Percentiles rank a stretch among this genome's conserved stretches.
Evolutionary conservation across 345 rosid species (phyloP).

Genomic region (Euclidium syriacum): DNA sequence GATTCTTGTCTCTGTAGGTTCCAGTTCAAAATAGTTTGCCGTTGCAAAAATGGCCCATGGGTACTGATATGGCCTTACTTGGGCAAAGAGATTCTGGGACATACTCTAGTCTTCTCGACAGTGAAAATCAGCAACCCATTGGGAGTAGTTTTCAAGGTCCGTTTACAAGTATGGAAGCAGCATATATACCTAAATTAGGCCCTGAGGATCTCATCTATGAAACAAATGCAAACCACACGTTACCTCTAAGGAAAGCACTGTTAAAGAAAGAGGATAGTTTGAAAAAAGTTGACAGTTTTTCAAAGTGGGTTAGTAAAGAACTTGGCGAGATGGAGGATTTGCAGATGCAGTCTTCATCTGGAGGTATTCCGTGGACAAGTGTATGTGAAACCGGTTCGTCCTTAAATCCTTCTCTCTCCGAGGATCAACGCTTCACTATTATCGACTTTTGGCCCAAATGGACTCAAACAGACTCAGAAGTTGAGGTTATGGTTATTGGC

Average conservation of each 20-base stretch:
- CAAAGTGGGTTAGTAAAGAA: slow-evolving; percentile 84
- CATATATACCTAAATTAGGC: slow-evolving; percentile 35
- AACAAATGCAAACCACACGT: slow-evolving; percentile 38
- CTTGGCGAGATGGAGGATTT: slow-evolving; percentile 68
- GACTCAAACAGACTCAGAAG: slow-evolving; percentile 56
- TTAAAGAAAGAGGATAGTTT: slow-evolving; percentile 48
- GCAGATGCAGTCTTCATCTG: slow-evolving; percentile 70
- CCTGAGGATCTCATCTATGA: slow-evolving; percentile 39
- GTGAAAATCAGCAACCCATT: slow-evolving; percentile 37
- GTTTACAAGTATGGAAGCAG: slow-evolving; percentile 35
- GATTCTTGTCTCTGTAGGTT: slow-evolving; percentile 30
- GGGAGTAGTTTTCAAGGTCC: slow-evolving; percentile 22
- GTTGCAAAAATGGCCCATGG: slow-evolving; percentile 35
- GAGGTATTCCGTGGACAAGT: slow-evolving; percentile 69
- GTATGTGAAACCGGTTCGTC: slow-evolving; percentile 65
- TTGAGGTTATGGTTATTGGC: slow-evolving; percentile 71
- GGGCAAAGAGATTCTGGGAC: slow-evolving; percentile 47
- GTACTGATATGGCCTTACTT: slow-evolving; percentile 35
- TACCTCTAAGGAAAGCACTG: slow-evolving; percentile 34
- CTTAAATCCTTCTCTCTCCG: slow-evolving; percentile 73
- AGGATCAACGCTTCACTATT: slow-evolving; percentile 76
- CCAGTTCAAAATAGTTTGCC: slow-evolving; percentile 35
- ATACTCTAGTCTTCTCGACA: slow-evolving; percentile 33
- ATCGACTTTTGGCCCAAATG: slow-evolving; percentile 78
- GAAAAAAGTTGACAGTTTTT: slow-evolving; percentile 80